These are phyloP conservation scores for Adansonia digitata DNA, from an alignment of 345 rosid species.

Conservation along the genomic window DNA sequence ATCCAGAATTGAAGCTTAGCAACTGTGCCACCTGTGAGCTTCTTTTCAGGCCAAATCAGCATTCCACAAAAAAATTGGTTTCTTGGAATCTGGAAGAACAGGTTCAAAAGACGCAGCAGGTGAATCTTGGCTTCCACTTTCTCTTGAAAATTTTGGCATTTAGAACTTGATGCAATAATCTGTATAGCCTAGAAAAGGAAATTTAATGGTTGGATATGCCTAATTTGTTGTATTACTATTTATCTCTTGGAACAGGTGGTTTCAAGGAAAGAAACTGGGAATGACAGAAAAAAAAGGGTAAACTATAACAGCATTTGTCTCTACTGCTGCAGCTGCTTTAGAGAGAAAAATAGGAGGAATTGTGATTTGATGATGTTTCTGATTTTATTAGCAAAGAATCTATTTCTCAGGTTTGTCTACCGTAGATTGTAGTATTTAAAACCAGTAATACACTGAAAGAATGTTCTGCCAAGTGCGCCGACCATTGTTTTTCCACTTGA, in stretches of 20 bases:
- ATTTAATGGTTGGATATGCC: constrained; percentile 1
- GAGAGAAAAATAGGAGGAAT: constrained; percentile 20
- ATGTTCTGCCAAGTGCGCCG: neutral
- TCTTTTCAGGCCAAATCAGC: constrained; percentile 42
- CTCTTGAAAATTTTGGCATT: neutral
- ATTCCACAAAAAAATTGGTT: constrained; percentile 34
- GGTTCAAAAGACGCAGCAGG: constrained; percentile 33
- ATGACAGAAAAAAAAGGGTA: constrained; percentile 29
- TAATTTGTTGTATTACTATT: constrained; percentile 6
- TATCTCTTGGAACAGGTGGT: constrained; percentile 32
- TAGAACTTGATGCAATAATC: neutral
- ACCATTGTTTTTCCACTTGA: neutral
- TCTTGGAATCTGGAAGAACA: constrained; percentile 38
- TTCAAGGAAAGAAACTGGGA: constrained; percentile 40
- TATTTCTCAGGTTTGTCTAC: neutral
- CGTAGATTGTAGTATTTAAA: neutral
- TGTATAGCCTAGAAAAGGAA: neutral
- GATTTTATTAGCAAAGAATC: too few relatives aligned
- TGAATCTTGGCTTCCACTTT: neutral
- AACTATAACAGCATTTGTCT: constrained; percentile 22
- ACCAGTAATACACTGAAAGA: neutral
- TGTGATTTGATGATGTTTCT: too few relatives aligned
- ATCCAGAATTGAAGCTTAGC: neutral
- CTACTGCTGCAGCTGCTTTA: constrained; percentile 18
- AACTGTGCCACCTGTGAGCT: neutral